phyloP scores from a whole-genome alignment of 2,329 filamentous ascomycete genomes.

The Hypoxylon sp. region DNA sequence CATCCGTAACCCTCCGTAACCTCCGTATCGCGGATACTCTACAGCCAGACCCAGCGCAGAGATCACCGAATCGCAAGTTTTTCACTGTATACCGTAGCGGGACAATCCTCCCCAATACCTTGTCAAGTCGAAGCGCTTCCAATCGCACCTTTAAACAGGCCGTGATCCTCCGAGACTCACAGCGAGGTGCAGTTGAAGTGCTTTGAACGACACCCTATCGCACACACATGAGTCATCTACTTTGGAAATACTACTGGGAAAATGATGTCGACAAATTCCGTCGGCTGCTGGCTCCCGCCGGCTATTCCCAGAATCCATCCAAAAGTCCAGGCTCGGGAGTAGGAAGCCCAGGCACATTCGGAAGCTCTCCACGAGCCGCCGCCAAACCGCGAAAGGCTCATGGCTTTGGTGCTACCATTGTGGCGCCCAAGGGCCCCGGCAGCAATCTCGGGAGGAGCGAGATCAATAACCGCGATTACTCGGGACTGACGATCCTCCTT shows the following conservation, averaged over 20 bases:
- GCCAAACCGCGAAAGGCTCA: conserved; percentile 67
- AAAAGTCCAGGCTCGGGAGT: conserved; percentile 63
- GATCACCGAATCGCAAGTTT: conserved; percentile 5
- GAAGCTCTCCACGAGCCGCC: conserved; percentile 64
- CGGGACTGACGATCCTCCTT: conserved; percentile 85
- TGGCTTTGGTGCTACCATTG: conserved; percentile 61
- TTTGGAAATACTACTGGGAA: conserved; percentile 97
- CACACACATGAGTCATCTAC: conserved; percentile 90
- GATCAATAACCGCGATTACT: conserved; percentile 85
- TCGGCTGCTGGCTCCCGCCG: conserved; percentile 83
- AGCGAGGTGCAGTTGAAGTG: conserved; percentile 83
- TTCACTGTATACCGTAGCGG: conserved; percentile 8
- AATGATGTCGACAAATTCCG: conserved; percentile 97
- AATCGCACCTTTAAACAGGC: conserved; percentile 86
- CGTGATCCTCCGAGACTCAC: conserved; percentile 86
- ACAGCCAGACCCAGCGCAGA: conserved; percentile 16
- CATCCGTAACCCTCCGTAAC: conserved; percentile 2
- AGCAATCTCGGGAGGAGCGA: conserved; percentile 69
- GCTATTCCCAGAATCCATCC: conserved; percentile 65
- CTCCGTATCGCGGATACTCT: no score
- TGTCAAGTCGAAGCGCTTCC: conserved; percentile 54
- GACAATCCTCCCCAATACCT: conserved; percentile 30
- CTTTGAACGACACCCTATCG: conserved; percentile 56
- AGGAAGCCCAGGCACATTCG: conserved; percentile 58
- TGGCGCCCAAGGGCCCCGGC: conserved; percentile 61